Conservation (phyloP, 306 rosid species). For the Sicyos baderoa region DNA sequence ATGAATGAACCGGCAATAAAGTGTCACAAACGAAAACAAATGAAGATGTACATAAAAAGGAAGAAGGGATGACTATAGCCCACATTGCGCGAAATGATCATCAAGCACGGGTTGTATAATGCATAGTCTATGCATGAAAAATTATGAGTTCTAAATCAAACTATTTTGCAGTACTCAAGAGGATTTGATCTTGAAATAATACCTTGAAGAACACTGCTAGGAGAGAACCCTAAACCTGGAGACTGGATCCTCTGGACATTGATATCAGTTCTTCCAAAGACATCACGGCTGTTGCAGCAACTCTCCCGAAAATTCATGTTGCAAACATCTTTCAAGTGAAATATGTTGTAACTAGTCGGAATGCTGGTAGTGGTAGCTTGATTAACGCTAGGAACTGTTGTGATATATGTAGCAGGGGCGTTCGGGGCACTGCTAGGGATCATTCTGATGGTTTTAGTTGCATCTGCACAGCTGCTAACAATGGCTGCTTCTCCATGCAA, state of each 20-base stretch:
- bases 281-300: constrained; percentile 21
- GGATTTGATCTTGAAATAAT: background rate
- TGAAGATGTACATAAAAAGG: background rate
- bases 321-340: constrained; percentile 24
- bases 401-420: constrained; percentile 6
- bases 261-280: constrained; percentile 23
- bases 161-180: background rate
- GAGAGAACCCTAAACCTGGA: constrained; percentile 53
- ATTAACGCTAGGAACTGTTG: background rate
- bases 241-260: constrained; percentile 26
- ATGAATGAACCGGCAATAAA: no score
- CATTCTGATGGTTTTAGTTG: constrained; percentile 12
- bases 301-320: constrained; percentile 18
- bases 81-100: no score
- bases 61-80: background rate
- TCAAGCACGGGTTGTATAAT: background rate
- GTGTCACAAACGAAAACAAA: no score
- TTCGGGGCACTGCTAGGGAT: background rate
- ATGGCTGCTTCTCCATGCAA: background rate
- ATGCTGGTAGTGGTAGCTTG: constrained; percentile 6
- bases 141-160: background rate
- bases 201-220: constrained; percentile 74
- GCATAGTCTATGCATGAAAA: background rate
- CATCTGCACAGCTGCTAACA: constrained; percentile 18
- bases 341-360: constrained; percentile 1